Evolutionary conservation across 208 protist species (phyloP).

Genomic region (Trypanosoma lewisi): DNA sequence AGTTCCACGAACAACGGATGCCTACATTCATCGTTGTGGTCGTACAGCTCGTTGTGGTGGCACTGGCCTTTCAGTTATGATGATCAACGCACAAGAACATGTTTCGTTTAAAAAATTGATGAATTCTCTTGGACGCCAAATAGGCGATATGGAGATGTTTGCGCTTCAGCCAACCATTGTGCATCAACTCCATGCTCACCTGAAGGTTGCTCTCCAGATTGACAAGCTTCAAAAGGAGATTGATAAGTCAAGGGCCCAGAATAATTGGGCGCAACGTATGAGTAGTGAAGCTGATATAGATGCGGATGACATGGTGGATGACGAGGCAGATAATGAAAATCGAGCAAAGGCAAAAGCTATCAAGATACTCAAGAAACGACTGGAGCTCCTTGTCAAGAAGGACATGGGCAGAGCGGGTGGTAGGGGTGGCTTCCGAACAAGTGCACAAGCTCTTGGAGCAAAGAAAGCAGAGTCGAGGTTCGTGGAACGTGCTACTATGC

Average conservation of each 20-base stretch:
- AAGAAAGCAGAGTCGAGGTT: conserved; percentile 74
- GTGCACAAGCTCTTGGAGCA: conserved; percentile 67
- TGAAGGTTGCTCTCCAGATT: conserved; percentile 79
- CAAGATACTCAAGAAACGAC: conserved; percentile 55
- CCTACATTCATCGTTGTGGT: conserved; percentile 97
- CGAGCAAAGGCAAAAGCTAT: conserved; percentile 77
- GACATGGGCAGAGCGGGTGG: conserved; percentile 67
- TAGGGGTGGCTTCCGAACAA: conserved; percentile 83
- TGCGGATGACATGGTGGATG: conserved; percentile 80
- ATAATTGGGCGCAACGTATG: conserved; percentile 78
- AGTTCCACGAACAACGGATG: conserved; percentile 92
- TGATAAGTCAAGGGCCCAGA: conserved; percentile 63
- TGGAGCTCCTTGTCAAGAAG: conserved; percentile 61
- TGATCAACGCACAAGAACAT: conserved; percentile 89
- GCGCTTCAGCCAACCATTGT: conserved; percentile 78
- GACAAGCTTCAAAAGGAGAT: conserved; percentile 88
- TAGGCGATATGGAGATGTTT: conserved; percentile 73
- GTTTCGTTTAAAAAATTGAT: conserved; percentile 82
- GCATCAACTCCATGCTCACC: conserved; percentile 73
- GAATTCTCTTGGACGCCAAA: conserved; percentile 63
- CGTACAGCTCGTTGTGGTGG: conserved; percentile 93
- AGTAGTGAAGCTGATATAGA: conserved; percentile 74
- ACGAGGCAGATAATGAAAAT: conserved; percentile 67
- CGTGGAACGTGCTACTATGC: conserved; percentile 42
- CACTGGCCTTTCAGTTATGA: conserved; percentile 73